Evolutionary conservation across 257 asterid species (phyloP).

Genomic region (Nicotiana tabacum): DNA sequence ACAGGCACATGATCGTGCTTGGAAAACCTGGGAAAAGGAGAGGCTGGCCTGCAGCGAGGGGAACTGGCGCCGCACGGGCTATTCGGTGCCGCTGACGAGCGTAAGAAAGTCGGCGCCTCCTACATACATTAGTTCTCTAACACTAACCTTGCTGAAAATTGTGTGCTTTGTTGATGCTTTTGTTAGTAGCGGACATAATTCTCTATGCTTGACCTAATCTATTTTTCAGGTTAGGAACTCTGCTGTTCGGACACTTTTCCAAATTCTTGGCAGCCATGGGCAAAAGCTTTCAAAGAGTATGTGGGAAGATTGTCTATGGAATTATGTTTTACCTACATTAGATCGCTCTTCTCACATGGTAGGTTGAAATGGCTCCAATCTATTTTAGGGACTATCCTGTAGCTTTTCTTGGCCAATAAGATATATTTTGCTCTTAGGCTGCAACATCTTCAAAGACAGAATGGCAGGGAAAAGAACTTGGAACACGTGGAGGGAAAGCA

Average conservation of each 20-base stretch:
- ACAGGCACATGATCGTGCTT: too few relatives aligned
- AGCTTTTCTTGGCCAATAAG: constrained; percentile 19
- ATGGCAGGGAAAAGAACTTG: constrained; percentile 98
- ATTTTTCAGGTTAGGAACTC: constrained; percentile 83
- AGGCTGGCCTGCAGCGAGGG: too few relatives aligned
- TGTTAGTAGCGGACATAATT: constrained; percentile 13
- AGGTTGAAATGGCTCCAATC: constrained; percentile 16
- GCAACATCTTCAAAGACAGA: constrained; percentile 98
- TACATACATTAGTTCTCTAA: too few relatives aligned
- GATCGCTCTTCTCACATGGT: constrained; percentile 94
- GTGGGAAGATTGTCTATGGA: constrained; percentile 95
- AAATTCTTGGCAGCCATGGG: constrained; percentile 96
- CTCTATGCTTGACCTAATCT: constrained; percentile 16
- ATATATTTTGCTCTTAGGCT: constrained; percentile 48
- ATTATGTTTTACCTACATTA: constrained; percentile 82
- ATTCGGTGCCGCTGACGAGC: too few relatives aligned
- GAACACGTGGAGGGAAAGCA: constrained; percentile 95
- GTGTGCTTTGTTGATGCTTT: constrained; percentile 13
- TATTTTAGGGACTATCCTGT: constrained; percentile 11
- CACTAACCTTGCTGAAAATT: neutral
- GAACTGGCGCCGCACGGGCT: too few relatives aligned
- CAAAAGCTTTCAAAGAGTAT: constrained; percentile 82
- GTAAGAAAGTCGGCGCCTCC: too few relatives aligned
- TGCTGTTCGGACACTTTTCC: constrained; percentile 92
- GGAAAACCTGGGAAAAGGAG: too few relatives aligned